A percentile compares a stretch with the other conserved stretches of the same genome.
Evolutionary conservation across 805 yeast genomes (phyloP).

Genomic region (Myxozyma sirexii): DNA sequence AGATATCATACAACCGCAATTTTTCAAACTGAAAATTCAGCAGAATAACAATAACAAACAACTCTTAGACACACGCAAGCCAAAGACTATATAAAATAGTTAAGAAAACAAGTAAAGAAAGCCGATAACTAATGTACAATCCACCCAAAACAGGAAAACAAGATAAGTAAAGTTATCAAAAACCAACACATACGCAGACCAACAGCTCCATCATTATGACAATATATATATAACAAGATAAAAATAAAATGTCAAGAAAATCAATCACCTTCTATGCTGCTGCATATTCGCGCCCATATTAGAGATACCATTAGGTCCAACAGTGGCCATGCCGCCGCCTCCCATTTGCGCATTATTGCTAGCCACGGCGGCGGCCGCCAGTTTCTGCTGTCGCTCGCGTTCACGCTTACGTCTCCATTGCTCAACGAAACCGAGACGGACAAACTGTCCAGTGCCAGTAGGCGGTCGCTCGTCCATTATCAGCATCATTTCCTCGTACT

Average conservation of each 20-base stretch:
- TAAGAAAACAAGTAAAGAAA: neutral
- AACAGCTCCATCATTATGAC: neutral
- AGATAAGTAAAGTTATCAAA: neutral
- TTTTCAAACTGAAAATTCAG: too few species aligned
- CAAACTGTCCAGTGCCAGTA: slow-evolving; percentile 62
- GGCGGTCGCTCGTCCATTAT: slow-evolving; percentile 57
- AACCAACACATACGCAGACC: neutral
- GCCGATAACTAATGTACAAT: neutral
- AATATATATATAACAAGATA: neutral
- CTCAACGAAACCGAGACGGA: slow-evolving; percentile 85
- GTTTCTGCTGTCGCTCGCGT: slow-evolving; percentile 39
- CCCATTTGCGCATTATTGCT: slow-evolving; percentile 4
- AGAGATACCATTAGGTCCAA: neutral
- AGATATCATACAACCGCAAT: neutral
- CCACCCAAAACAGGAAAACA: neutral
- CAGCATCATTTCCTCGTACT: slow-evolving; percentile 89
- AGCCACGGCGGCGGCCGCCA: neutral
- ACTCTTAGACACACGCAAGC: neutral
- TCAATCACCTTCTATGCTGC: slow-evolving; percentile 2
- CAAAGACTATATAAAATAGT: neutral
- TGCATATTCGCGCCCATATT: neutral
- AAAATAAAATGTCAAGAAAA: neutral
- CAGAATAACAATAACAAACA: too few species aligned
- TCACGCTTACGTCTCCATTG: slow-evolving; percentile 74
- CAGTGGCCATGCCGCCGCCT: neutral